Evolutionary conservation across 306 rosid species (phyloP), one percentile per base, ranked within the genome.

Genomic region (Biancaea sappan): DNA sequence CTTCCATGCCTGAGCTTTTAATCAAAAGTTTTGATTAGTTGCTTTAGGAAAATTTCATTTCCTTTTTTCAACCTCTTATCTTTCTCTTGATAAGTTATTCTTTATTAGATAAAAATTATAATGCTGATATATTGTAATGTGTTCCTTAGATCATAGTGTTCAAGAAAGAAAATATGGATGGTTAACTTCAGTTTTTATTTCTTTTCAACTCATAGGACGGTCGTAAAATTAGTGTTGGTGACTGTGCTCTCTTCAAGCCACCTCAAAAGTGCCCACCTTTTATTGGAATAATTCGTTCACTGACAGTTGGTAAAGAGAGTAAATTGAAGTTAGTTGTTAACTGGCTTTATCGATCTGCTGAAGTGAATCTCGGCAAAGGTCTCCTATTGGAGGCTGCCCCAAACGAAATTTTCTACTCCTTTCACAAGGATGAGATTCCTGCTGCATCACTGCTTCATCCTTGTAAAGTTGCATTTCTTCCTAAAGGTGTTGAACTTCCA

Each of bases 381-480:
- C 81, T 83, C 81, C 86, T 77, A 32, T 85, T 85, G 77, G 86
- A 92, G 74, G 87, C 94, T 54, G 82, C 84, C 53, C 98, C 92
- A 12, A 92, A 92, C 91, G 98, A 92, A 79, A 68, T 92, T 60
- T 90, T 92, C 80, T 92, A 88, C 84, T 85, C 98, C 84, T 90
- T 92, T 86, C 98, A 90, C 63, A 86, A 82, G 96, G 92, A 87
- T 86, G 96, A 84, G 84, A 88, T 90, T 77, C 86, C 84, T 82
- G 94, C 87, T 79, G 91, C 82, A 75, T 90, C 88, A 15, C 71
- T 92, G 77, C 89, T 92, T 66, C 98, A 92, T 85, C 96, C 94
- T 70, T 92, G 96, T 84, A 92, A 88, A 92, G 98, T 92, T 48
- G 87, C 96, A 80, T 92, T 92, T 66, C 96, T 92, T 76, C 90